Evolutionary conservation across 768 basidiomycete genomes (phyloP).

Genomic region (Kwoniella sp.): DNA sequence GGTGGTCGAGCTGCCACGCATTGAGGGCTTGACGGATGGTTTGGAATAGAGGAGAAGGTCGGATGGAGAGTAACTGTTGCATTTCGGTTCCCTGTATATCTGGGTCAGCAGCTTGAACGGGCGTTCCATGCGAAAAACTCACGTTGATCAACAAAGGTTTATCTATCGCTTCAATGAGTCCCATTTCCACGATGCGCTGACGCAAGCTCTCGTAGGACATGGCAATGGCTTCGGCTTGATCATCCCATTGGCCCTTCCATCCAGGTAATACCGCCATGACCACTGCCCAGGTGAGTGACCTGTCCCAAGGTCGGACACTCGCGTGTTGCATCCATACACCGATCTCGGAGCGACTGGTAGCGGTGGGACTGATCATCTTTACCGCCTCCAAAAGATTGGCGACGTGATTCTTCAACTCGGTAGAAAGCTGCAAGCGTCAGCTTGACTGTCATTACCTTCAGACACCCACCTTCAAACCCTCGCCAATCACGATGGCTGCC

Average conservation of each 20-base stretch:
- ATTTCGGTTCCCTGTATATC: slow-evolving; percentile 73
- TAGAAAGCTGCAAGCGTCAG: slow-evolving; percentile 45
- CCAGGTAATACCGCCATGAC: slow-evolving; percentile 29
- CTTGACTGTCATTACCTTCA: neutral
- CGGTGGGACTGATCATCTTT: slow-evolving; percentile 24
- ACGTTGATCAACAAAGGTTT: slow-evolving; percentile 77
- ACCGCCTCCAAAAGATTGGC: slow-evolving; percentile 37
- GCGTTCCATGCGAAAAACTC: slow-evolving; percentile 50
- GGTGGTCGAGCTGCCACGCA: slow-evolving; percentile 84
- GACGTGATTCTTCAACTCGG: slow-evolving; percentile 44
- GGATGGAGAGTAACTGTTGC: slow-evolving; percentile 61
- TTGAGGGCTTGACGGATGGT: slow-evolving; percentile 67
- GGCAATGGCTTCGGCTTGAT: slow-evolving; percentile 61
- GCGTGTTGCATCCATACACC: slow-evolving; percentile 57
- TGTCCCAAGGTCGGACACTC: slow-evolving; percentile 39
- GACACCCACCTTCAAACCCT: slow-evolving; percentile 69
- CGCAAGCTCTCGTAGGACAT: slow-evolving; percentile 69
- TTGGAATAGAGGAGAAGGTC: slow-evolving; percentile 72
- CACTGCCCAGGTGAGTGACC: slow-evolving; percentile 20
- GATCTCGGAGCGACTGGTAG: slow-evolving; percentile 45
- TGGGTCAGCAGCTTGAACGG: slow-evolving; percentile 8
- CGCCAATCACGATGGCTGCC: slow-evolving; percentile 72
- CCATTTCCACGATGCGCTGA: slow-evolving; percentile 64
- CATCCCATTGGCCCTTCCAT: slow-evolving; percentile 53
- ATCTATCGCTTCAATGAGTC: slow-evolving; percentile 66